Conservation (phyloP, 257 asterid species). For the Primulina huaijiensis region DNA sequence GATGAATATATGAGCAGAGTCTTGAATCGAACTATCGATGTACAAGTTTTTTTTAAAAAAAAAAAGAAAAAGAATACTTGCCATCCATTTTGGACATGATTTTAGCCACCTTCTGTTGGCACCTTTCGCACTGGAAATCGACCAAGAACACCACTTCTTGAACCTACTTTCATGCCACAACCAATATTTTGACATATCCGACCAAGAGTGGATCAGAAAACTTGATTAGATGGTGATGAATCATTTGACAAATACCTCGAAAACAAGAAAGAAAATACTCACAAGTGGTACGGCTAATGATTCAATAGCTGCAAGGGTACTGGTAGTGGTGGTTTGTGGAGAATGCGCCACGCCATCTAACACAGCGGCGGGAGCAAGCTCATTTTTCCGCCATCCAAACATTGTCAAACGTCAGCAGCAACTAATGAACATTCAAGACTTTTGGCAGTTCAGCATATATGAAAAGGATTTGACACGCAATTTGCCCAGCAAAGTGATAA, state of each 20-base stretch:
- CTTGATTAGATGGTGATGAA: too few species aligned
- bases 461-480: conserved; percentile 29
- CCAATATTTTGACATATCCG: neutral
- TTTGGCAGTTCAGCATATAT: neutral
- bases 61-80: conserved; percentile 1
- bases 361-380: neutral
- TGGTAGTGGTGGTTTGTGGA: neutral
- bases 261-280: neutral
- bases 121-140: conserved; percentile 38
- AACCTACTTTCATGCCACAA: conserved; percentile 27
- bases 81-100: conserved; percentile 47
- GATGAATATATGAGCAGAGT: too few species aligned
- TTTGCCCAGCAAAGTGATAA: conserved; percentile 15
- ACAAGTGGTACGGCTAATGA: conserved; percentile 27
- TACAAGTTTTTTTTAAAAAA: too few species aligned
- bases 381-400: conserved; percentile 3
- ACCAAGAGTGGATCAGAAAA: neutral
- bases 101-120: conserved; percentile 46
- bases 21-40: too few species aligned
- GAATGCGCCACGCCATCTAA: conserved; percentile 27
- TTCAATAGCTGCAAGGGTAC: conserved; percentile 26
- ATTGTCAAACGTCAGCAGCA: conserved; percentile 15
- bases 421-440: neutral
- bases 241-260: neutral
- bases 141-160: conserved; percentile 49